Evolutionary conservation across 2,329 filamentous ascomycete species (phyloP), one percentile per base, ranked within the genome.

Genomic region (Tympanopsis confertula): DNA sequence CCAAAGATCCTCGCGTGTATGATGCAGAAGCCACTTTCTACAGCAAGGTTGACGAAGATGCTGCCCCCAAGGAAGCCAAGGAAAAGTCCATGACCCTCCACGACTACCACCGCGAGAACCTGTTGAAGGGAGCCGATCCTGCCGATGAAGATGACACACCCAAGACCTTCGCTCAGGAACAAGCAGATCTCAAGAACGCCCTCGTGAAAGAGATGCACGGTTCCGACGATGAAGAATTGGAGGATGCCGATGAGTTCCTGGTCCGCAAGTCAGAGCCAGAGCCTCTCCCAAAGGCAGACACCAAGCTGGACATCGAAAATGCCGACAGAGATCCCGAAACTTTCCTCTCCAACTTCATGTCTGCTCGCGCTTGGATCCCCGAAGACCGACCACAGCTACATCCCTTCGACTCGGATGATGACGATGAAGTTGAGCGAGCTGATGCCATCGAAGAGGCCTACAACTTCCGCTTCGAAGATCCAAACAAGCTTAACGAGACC

Each of bases 401-500:
- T 40, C 74, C 78, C 1, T 69, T 86, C 35, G 76, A 84, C 45
- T 82, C 77, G 1, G 81, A 86, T 43, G 78, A 85, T 40, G 78
- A 58, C 2, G 57, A 59, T 19, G 57, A 83, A 30, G 76, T 82
- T n/a, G 62, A 66, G 13, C 66, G 69, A 19, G 78, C 79, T 3
- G 81, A 85, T 19, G 70, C 69, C 35, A 82, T 79, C 44, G 81
- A 86, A 51, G 66, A 74, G 45, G 78, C 78, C 10, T 86, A 83
- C 58, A 86, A 86, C 53, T 61, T 83, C 52, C 73, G 81, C 37
- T 85, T 85, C 49, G 81, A 86, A 47, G 76, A 84, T 48, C 77
- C 80, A 1, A 66, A 64, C 38, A 74, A 70, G 36, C 63, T 75
- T 20, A 83, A 83, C 47, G 76, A 82, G 55, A 72, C 69, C 41